Percentiles rank a stretch among this genome's conserved stretches.
phyloP scores from a whole-genome alignment of 139 green algal genomes.

The Mychonastes homosphaera region DNA sequence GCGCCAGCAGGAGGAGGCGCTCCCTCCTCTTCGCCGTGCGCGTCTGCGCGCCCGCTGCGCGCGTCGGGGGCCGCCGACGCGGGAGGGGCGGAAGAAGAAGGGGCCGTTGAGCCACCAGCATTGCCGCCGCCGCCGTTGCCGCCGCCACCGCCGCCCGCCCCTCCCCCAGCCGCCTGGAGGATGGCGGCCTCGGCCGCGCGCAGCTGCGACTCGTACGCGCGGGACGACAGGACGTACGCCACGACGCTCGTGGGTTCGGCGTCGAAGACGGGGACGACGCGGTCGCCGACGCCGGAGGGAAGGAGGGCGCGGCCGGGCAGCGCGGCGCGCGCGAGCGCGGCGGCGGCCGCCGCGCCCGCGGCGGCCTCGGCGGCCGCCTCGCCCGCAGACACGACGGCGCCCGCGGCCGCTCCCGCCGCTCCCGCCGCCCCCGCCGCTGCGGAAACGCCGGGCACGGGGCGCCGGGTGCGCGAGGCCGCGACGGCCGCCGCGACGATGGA shows the following conservation, averaged over 20 bases:
- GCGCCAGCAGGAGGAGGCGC: no score
- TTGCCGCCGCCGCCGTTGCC: neutral
- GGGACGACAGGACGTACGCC: constrained; percentile 61
- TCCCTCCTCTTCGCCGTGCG: no score
- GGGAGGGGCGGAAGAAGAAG: no score
- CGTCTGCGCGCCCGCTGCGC: no score
- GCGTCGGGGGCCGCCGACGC: no score
- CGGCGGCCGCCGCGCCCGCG: neutral
- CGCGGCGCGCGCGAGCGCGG: constrained; percentile 19
- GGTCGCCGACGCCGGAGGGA: constrained; percentile 35
- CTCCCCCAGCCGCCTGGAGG: constrained; percentile 4
- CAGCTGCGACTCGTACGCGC: constrained; percentile 49
- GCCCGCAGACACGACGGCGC: neutral
- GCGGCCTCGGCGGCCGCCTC: neutral
- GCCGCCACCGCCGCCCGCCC: neutral
- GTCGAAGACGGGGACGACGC: constrained; percentile 52
- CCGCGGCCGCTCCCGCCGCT: constrained; percentile 8
- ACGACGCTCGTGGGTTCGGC: constrained; percentile 70
- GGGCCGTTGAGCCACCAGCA: neutral
- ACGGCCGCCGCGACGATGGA: constrained; percentile 2
- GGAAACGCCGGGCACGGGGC: no score
- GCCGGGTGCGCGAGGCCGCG: neutral
- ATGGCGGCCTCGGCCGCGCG: constrained; percentile 28
- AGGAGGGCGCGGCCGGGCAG: constrained; percentile 47
- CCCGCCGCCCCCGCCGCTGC: constrained; percentile 3